phyloP scores from a whole-genome alignment of 2,329 filamentous ascomycete genomes.

The Colletotrichum tanaceti region DNA sequence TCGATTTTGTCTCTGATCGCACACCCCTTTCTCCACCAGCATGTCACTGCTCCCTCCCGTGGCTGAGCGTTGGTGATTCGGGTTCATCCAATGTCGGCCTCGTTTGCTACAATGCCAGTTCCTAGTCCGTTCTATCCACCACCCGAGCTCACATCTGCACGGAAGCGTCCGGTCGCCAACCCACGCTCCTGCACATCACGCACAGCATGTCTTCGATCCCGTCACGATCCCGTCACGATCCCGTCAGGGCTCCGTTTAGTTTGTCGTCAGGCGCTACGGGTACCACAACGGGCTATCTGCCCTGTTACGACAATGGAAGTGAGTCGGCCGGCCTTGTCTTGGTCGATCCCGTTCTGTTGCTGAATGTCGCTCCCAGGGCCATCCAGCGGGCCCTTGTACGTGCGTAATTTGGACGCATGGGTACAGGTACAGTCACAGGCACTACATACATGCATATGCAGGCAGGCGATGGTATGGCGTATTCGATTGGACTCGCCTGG shows the following conservation, averaged over 20 bases:
- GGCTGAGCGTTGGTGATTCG: conserved; percentile 22
- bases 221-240: conserved; percentile 14
- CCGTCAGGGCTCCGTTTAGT: no score
- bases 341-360: conserved; percentile 14
- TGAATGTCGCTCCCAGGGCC: conserved; percentile 15
- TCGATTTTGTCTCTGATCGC: conserved; percentile 24
- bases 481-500: conserved; percentile 2
- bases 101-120: conserved; percentile 14
- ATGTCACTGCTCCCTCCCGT: conserved; percentile 7
- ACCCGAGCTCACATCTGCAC: conserved; percentile 18
- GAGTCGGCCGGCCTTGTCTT: neutral
- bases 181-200: conserved; percentile 7
- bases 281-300: conserved; percentile 13
- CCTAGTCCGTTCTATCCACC: conserved; percentile 18
- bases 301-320: neutral
- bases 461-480: conserved; percentile 6
- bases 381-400: conserved; percentile 19
- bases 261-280: conserved; percentile 8
- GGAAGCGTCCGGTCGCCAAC: conserved; percentile 18
- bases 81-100: conserved; percentile 32
- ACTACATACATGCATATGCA: conserved; percentile 17
- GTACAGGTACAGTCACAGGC: neutral
- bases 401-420: conserved; percentile 16
- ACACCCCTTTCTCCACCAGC: conserved; percentile 25
- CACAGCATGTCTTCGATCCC: conserved; percentile 23